phyloP scores from a whole-genome alignment of 495 filamentous ascomycete genomes.

The Penicillium mononematosum region DNA sequence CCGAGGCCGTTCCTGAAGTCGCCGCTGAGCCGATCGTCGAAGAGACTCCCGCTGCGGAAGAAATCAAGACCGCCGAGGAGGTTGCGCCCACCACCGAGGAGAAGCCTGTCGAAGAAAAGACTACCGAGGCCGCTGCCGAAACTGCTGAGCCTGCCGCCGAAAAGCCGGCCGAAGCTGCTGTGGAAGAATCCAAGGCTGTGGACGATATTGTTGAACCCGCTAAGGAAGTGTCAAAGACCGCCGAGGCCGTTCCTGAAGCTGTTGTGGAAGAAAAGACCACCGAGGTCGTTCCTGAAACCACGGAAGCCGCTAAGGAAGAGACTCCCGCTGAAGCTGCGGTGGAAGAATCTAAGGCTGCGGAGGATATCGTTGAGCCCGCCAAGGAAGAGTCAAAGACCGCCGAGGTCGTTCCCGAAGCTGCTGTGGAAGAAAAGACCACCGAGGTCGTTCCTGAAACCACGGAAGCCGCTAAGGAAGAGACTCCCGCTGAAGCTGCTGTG shows the following conservation, averaged over 20 bases:
- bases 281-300: not conserved
- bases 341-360: conserved; percentile 11
- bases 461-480: not conserved
- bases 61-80: conserved; percentile 1
- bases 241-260: conserved; percentile 10
- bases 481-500: conserved; percentile 2
- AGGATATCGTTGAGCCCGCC: conserved; percentile 13
- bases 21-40: not conserved
- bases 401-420: conserved; percentile 10
- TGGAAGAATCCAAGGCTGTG: no score
- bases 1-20: not conserved
- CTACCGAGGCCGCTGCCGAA: conserved; percentile 11
- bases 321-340: conserved; percentile 3
- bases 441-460: not conserved
- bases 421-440: not conserved
- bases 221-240: not conserved
- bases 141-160: conserved; percentile 7
- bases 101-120: not conserved
- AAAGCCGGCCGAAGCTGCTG: conserved; percentile 8
- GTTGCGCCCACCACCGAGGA: not conserved
- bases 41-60: not conserved
- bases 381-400: not conserved
- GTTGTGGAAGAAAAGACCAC: not conserved
- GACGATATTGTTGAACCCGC: conserved; percentile 13
- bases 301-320: not conserved